Evolutionary conservation across 2,329 filamentous ascomycete genomes (phyloP).

Genomic region (Beauveria rudraprayagi): DNA sequence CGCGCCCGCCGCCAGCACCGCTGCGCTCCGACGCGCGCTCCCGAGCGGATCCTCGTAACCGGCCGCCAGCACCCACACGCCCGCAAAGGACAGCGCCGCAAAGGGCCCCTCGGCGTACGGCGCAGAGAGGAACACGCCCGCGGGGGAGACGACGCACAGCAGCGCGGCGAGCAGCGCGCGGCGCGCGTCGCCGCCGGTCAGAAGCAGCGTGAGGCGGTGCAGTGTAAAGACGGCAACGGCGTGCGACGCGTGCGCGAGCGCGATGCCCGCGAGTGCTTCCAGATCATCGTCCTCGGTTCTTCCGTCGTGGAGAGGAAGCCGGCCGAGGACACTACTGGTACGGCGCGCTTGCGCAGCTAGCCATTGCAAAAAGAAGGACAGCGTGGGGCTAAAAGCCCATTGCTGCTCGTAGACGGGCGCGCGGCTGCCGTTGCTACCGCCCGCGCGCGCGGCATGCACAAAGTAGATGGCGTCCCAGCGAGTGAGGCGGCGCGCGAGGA

Average conservation of each 20-base stretch:
- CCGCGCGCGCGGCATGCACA: slow-evolving; percentile 47
- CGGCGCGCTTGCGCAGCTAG: slow-evolving; percentile 23
- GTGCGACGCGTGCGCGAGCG: slow-evolving; percentile 67
- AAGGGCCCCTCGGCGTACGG: slow-evolving; percentile 79
- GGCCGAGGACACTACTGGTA: background rate
- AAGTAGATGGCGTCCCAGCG: slow-evolving; percentile 82
- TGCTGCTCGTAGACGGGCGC: slow-evolving; percentile 67
- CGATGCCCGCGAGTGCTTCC: slow-evolving; percentile 50
- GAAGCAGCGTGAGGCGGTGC: slow-evolving; percentile 52
- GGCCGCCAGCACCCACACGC: slow-evolving; percentile 60
- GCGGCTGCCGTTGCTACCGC: slow-evolving; percentile 32
- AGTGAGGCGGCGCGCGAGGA: slow-evolving; percentile 49
- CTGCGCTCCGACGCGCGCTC: slow-evolving; percentile 32
- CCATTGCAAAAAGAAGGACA: slow-evolving; percentile 36
- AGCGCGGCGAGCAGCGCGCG: slow-evolving; percentile 60
- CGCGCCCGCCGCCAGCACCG: slow-evolving; percentile 54
- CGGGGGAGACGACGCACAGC: slow-evolving; percentile 78
- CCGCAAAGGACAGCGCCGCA: slow-evolving; percentile 67
- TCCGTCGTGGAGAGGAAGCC: background rate
- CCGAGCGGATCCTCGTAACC: slow-evolving; percentile 24
- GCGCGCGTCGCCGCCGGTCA: slow-evolving; percentile 40
- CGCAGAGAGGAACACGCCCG: slow-evolving; percentile 80
- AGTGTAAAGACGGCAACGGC: slow-evolving; percentile 66
- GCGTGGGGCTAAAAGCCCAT: slow-evolving; percentile 63
- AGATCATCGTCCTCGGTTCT: slow-evolving; percentile 15